These are phyloP conservation scores for Zea mays DNA, from an alignment of 176 grass and related monocot genomes.

Conservation along the genomic window Zm-B73-REFERENCE-NAM-5.0 NC_050099.1:190254001-190254500, in stretches of 20 bases:
- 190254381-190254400: conserved; percentile 62
- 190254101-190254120: conserved; percentile 13
- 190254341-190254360: conserved; percentile 95
- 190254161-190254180: neutral
- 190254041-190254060: conserved; percentile 84
- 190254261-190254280: conserved; percentile 81
- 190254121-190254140: neutral
- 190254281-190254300: conserved; percentile 94
- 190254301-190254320: conserved; percentile 65
- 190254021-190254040: conserved; percentile 61
- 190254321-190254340: conserved; percentile 82
- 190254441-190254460: neutral
- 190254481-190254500: neutral
- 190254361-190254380: conserved; percentile 78
- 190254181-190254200: neutral
- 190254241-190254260: conserved; percentile 62
- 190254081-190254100: conserved; percentile 85
- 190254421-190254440: conserved; percentile 25
- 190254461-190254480: neutral
- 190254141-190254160: conserved; percentile 1
- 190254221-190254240: conserved; percentile 19
- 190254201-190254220: neutral
- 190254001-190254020: conserved; percentile 62
- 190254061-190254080: conserved; percentile 96
- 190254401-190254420: conserved; percentile 63